A percentile compares a stretch with the other conserved stretches of the same genome.
Conservation (phyloP, 148 eudicot species). For the Chenopodium suecicum region DNA sequence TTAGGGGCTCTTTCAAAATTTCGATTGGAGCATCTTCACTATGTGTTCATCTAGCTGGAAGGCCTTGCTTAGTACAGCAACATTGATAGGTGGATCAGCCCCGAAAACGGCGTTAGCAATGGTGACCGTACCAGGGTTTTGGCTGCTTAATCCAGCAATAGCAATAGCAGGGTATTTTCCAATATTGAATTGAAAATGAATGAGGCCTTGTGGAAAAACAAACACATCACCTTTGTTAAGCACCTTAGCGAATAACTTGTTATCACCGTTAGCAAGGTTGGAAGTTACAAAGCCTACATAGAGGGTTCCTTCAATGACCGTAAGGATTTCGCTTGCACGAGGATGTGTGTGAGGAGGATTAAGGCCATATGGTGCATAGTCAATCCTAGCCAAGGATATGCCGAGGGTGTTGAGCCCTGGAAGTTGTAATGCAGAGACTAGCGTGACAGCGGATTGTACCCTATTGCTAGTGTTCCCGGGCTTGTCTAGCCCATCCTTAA, state of each 20-base stretch:
- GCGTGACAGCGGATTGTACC: not conserved
- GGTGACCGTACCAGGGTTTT: not conserved
- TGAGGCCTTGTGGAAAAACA: conserved; percentile 7
- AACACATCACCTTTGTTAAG: not conserved
- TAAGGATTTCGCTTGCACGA: too few species aligned
- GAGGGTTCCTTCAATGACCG: too few species aligned
- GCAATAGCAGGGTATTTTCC: too few species aligned
- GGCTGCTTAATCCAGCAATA: not conserved
- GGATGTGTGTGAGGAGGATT: too few species aligned
- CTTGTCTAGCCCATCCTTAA: conserved; percentile 4
- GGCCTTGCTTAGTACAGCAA: not conserved
- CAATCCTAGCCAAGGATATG: too few species aligned
- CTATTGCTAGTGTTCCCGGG: not conserved
- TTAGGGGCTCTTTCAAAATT: too few species aligned
- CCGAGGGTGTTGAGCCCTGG: too few species aligned
- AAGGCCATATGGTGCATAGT: too few species aligned
- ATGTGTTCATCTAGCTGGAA: not conserved
- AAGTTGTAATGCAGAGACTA: conserved; percentile 6
- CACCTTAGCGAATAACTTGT: too few species aligned
- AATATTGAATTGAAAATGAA: conserved; percentile 4
- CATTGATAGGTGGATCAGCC: not conserved
- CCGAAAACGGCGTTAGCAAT: not conserved
- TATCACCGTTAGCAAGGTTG: too few species aligned
- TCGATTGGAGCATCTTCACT: not conserved
- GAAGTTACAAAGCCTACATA: too few species aligned